Percentiles rank a stretch among this genome's conserved stretches.
phyloP scores from a whole-genome alignment of 768 basidiomycete genomes.

The Fomitopsis serialis region DNA sequence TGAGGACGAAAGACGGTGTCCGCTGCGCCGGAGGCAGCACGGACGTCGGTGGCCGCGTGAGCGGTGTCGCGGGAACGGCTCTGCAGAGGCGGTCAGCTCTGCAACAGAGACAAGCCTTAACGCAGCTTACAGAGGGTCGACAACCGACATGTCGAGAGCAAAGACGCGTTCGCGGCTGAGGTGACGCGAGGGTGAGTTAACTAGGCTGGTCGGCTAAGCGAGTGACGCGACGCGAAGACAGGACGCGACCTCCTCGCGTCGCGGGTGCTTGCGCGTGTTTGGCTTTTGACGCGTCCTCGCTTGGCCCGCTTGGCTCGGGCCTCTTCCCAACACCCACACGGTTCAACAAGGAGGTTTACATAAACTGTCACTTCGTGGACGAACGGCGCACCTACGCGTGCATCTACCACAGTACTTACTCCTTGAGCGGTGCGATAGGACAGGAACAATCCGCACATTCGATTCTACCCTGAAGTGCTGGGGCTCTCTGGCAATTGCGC shows the following conservation, averaged over 20 bases:
- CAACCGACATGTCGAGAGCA: conserved; percentile 4
- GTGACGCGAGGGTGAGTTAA: background rate
- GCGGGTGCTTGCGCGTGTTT: conserved; percentile 9
- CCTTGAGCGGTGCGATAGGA: no score
- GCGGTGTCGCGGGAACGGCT: conserved; percentile 15
- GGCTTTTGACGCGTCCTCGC: conserved; percentile 5
- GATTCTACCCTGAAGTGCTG: no score
- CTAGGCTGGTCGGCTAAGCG: conserved; percentile 3
- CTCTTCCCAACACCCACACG: no score
- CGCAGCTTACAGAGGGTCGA: conserved; percentile 5
- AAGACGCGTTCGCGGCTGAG: background rate
- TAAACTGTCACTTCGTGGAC: no score
- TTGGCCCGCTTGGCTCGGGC: background rate
- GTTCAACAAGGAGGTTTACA: background rate
- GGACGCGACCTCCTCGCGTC: no score
- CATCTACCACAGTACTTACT: no score
- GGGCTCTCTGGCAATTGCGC: no score
- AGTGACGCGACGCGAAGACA: conserved; percentile 5
- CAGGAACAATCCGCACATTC: no score
- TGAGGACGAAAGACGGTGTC: conserved; percentile 39
- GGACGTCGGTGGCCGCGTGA: conserved; percentile 24
- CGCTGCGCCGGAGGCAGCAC: conserved; percentile 23
- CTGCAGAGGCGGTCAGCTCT: conserved; percentile 8
- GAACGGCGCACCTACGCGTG: no score
- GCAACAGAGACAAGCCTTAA: background rate